These are phyloP conservation scores for Corymbia maculata DNA, from an alignment of 345 rosid genomes.

Conservation along the genomic window DNA sequence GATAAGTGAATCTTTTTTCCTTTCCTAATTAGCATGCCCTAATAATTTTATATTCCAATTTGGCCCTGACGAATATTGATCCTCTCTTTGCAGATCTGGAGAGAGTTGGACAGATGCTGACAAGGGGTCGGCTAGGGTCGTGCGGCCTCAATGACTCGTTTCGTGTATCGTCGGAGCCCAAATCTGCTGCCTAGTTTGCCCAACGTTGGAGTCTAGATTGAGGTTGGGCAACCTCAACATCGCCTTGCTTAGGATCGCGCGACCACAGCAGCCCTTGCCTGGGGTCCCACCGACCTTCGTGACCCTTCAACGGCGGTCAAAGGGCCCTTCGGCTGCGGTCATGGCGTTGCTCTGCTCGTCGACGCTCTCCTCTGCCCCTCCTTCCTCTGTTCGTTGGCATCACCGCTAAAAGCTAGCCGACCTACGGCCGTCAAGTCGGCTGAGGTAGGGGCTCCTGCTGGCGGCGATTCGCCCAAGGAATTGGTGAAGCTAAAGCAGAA, in stretches of 20 bases:
- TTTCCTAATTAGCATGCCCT: fast-evolving
- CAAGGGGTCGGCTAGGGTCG: not conserved
- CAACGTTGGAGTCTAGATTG: not conserved
- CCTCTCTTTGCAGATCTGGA: not conserved
- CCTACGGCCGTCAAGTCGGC: too few relatives aligned
- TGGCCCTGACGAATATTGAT: not conserved
- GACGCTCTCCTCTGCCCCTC: not conserved
- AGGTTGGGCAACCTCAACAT: too few relatives aligned
- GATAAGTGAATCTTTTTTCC: too few relatives aligned
- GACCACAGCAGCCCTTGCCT: too few relatives aligned
- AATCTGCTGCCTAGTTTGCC: fast-evolving
- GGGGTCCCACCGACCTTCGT: fast-evolving
- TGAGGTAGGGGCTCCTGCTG: not conserved
- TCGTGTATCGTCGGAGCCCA: not conserved
- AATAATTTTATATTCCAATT: too few relatives aligned
- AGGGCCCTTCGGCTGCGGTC: fast-evolving
- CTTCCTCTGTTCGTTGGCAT: not conserved
- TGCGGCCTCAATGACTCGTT: too few relatives aligned
- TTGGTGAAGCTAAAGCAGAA: not conserved
- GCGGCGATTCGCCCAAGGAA: not conserved
- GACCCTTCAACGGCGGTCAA: not conserved
- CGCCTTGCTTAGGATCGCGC: too few relatives aligned
- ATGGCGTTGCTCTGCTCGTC: not conserved
- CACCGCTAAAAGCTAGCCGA: too few relatives aligned
- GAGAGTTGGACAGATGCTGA: not conserved